phyloP scores from a whole-genome alignment of 352 stramenopile genomes.

The Phytophthora cactorum region DNA sequence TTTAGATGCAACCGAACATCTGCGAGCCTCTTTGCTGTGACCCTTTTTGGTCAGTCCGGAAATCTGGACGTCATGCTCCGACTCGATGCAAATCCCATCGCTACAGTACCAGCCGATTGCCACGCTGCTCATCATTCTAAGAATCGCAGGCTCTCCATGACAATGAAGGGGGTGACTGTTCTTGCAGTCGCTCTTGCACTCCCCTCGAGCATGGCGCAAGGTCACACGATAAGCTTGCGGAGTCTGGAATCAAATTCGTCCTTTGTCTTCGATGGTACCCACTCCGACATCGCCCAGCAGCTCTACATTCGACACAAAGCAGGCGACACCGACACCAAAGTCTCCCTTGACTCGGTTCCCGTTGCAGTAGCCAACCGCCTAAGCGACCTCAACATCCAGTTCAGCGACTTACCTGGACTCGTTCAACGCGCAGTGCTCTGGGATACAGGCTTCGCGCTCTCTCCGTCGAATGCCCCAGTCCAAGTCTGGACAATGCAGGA shows the following conservation, averaged over 20 bases:
- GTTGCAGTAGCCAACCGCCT: slow-evolving; percentile 14
- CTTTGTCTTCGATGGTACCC: slow-evolving; percentile 41
- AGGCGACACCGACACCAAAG: slow-evolving; percentile 10
- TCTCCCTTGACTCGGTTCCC: slow-evolving; percentile 19
- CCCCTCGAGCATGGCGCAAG: neutral
- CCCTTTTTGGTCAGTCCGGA: neutral
- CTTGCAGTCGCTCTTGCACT: slow-evolving; percentile 8
- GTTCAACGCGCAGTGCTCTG: slow-evolving; percentile 47
- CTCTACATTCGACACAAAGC: slow-evolving; percentile 34
- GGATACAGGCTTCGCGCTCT: slow-evolving; percentile 41
- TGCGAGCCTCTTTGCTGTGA: neutral
- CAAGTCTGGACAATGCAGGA: slow-evolving; percentile 28
- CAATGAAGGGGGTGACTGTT: slow-evolving; percentile 1
- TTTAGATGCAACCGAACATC: slow-evolving; percentile 7
- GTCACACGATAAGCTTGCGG: slow-evolving; percentile 7
- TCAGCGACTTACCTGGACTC: slow-evolving; percentile 27
- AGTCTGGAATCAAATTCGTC: slow-evolving; percentile 15
- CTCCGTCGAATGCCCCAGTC: slow-evolving; percentile 18
- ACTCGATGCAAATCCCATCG: slow-evolving; percentile 26
- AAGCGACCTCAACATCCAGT: slow-evolving; percentile 10
- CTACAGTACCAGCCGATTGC: slow-evolving; percentile 4
- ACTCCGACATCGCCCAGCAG: slow-evolving; percentile 44
- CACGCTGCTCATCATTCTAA: slow-evolving; percentile 25
- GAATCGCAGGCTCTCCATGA: neutral
- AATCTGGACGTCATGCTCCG: slow-evolving; percentile 8